Conservation (phyloP, 2,329 filamentous ascomycete genomes). For the Xylariales sp. region DNA sequence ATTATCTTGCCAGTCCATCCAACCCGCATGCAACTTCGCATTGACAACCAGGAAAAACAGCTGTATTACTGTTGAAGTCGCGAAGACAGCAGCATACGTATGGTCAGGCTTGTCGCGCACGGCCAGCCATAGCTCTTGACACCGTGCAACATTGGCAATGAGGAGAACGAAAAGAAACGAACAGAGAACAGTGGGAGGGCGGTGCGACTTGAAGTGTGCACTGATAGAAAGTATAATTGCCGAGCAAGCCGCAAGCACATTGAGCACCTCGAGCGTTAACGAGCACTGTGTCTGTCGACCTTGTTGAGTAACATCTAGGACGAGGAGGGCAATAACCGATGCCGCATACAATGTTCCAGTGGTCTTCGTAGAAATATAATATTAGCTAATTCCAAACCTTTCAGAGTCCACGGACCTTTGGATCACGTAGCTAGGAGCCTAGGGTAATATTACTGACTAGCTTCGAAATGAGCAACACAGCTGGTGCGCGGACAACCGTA, state of each 20-base stretch:
- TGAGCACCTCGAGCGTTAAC: background rate
- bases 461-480: background rate
- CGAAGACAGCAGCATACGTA: slow-evolving; percentile 27
- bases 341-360: too few relatives aligned
- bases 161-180: slow-evolving; percentile 35
- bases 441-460: too few relatives aligned
- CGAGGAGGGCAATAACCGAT: background rate
- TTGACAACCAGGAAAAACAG: slow-evolving; percentile 31
- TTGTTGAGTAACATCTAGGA: background rate
- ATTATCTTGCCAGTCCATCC: slow-evolving; percentile 29
- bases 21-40: slow-evolving; percentile 29
- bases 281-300: background rate
- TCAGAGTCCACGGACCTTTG: too few relatives aligned
- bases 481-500: background rate
- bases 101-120: slow-evolving; percentile 5
- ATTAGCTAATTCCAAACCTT: too few relatives aligned
- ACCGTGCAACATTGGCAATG: slow-evolving; percentile 33
- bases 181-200: slow-evolving; percentile 38
- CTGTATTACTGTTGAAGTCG: slow-evolving; percentile 28
- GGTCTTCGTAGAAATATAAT: too few relatives aligned
- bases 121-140: slow-evolving; percentile 32
- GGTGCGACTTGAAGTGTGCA: slow-evolving; percentile 13
- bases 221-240: slow-evolving; percentile 4
- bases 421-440: too few relatives aligned
- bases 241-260: background rate